Conservation (phyloP, 495 filamentous ascomycete genomes). For the Talaromyces thailandensis region DNA sequence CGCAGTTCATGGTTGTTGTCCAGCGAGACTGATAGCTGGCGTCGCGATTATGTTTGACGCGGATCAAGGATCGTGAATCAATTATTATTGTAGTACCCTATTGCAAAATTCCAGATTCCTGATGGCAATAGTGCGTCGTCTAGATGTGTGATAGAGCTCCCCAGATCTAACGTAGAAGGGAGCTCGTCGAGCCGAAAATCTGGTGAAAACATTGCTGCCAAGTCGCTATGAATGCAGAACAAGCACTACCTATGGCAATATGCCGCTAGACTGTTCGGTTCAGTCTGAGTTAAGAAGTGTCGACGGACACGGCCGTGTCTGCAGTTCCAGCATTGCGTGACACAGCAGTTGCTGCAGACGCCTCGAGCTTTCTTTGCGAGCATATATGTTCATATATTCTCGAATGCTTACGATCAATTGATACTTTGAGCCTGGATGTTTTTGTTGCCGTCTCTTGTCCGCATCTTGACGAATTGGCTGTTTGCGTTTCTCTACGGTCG, state of each 20-base stretch:
- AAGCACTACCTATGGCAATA: neutral
- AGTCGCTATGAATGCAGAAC: neutral
- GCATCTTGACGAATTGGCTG: neutral
- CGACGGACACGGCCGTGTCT: neutral
- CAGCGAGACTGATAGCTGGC: neutral
- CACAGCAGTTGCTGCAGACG: neutral
- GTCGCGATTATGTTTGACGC: neutral
- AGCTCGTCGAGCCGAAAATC: neutral
- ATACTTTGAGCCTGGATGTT: neutral
- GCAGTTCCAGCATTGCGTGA: neutral
- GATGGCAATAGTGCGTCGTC: neutral
- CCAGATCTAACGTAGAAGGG: neutral
- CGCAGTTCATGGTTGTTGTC: neutral
- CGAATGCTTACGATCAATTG: neutral
- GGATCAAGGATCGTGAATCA: neutral
- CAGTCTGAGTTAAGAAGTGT: neutral
- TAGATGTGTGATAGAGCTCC: neutral
- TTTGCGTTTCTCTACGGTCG: neutral
- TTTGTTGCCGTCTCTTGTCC: neutral
- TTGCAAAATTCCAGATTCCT: neutral
- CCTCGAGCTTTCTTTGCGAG: neutral
- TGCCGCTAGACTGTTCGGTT: neutral
- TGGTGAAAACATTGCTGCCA: neutral
- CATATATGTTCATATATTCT: neutral
- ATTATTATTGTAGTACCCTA: neutral